Evolutionary conservation across 805 yeast species (phyloP).

Genomic region (Tetrapisispora fleetii): DNA sequence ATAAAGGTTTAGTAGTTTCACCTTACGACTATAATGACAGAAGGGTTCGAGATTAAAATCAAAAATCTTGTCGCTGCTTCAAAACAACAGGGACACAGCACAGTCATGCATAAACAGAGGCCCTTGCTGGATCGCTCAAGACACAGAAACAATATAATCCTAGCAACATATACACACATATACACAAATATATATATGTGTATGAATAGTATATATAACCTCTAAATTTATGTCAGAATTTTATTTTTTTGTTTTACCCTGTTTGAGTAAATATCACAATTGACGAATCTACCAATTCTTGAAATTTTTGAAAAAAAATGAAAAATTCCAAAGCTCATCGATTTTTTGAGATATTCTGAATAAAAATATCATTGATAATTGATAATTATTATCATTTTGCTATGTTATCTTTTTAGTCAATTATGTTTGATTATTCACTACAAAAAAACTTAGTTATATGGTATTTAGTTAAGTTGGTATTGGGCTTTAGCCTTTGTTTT

Average conservation of each 20-base stretch:
- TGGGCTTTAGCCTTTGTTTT: background rate
- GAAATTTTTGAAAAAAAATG: background rate
- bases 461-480: too few species aligned
- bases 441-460: too few species aligned
- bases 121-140: background rate
- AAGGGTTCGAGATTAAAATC: slow-evolving; percentile 11
- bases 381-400: too few species aligned
- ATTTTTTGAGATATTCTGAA: background rate
- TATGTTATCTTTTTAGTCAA: background rate
- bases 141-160: background rate
- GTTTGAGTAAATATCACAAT: background rate
- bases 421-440: too few species aligned
- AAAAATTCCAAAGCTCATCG: background rate
- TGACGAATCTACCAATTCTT: background rate
- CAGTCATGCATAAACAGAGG: background rate
- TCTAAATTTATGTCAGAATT: too few species aligned
- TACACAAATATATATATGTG: too few species aligned
- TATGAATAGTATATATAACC: too few species aligned
- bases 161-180: too few species aligned
- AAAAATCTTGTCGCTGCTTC: background rate
- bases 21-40: slow-evolving; percentile 57
- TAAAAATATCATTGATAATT: background rate
- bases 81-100: too few species aligned
- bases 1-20: slow-evolving; percentile 81
- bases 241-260: too few species aligned